A percentile compares a stretch with the other conserved stretches of the same genome.
Evolutionary conservation across 805 yeast species (phyloP).

Genomic region (Metschnikowia kofuensis): DNA sequence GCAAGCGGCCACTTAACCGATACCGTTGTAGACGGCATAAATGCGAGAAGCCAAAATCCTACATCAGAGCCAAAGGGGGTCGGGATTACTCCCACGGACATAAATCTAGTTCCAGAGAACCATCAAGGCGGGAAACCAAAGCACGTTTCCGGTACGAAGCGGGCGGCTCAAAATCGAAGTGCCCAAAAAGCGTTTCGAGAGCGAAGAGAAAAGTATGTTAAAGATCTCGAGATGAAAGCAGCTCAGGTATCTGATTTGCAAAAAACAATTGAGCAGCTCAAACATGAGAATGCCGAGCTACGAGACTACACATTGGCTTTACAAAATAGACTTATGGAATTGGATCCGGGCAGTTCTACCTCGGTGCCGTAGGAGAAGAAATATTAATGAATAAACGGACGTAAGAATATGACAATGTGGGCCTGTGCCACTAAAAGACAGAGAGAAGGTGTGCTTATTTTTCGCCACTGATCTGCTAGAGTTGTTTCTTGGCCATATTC

Average conservation of each 20-base stretch:
- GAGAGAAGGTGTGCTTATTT: too few species aligned
- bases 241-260: constrained; percentile 59
- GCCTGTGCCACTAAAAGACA: too few species aligned
- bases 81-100: not conserved
- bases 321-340: constrained; percentile 62
- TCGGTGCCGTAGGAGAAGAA: not conserved
- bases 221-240: constrained; percentile 72
- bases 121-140: not conserved
- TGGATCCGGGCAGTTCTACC: constrained; percentile 9
- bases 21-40: too few species aligned
- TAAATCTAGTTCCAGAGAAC: not conserved
- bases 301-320: constrained; percentile 70
- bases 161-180: constrained; percentile 88
- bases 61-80: not conserved
- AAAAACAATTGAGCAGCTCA: constrained; percentile 62
- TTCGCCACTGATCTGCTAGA: too few species aligned
- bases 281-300: constrained; percentile 66
- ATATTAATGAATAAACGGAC: too few species aligned
- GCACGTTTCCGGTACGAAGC: constrained; percentile 57
- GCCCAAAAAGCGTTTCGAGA: constrained; percentile 92
- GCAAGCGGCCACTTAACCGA: too few species aligned
- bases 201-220: constrained; percentile 76
- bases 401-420: too few species aligned
- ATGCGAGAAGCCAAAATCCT: too few species aligned
- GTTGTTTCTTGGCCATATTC: too few species aligned